Conservation (phyloP, 768 basidiomycete genomes). For the Artomyces pyxidatus region DNA sequence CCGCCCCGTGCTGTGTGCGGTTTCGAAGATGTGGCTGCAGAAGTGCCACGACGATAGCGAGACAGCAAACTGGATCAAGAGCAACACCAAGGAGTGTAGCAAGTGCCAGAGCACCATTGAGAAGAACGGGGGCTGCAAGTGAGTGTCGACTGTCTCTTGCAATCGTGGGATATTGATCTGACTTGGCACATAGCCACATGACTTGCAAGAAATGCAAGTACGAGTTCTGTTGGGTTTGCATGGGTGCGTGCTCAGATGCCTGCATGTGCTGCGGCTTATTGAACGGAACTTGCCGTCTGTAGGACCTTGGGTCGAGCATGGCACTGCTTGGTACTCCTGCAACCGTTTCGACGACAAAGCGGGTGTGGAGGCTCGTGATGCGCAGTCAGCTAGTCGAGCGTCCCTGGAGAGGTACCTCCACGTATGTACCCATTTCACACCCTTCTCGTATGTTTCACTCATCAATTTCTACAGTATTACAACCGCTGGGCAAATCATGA, state of each 20-base stretch:
- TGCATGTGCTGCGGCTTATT: conserved; percentile 25
- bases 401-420: conserved; percentile 94
- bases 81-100: conserved; percentile 96
- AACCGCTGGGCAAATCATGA: conserved; percentile 99
- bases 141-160: conserved; percentile 28
- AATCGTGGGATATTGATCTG: conserved; percentile 8
- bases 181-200: conserved; percentile 71
- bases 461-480: conserved; percentile 64
- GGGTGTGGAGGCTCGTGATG: conserved; percentile 82
- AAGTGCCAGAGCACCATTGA: conserved; percentile 98
- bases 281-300: conserved; percentile 26
- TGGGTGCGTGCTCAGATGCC: conserved; percentile 47
- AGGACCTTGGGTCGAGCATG: conserved; percentile 96
- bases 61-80: conserved; percentile 99
- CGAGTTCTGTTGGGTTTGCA: conserved; percentile 99
- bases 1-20: conserved; percentile 81
- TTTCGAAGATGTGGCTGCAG: conserved; percentile 91
- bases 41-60: conserved; percentile 98
- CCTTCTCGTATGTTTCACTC: neutral
- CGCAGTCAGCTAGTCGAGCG: conserved; percentile 83
- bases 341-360: conserved; percentile 94
- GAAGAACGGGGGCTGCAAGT: conserved; percentile 99
- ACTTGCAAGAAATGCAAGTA: conserved; percentile 99
- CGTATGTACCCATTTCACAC: no score
- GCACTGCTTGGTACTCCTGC: conserved; percentile 96